Conservation (phyloP, 148 eudicot species). For the Limonium bicolor region DNA sequence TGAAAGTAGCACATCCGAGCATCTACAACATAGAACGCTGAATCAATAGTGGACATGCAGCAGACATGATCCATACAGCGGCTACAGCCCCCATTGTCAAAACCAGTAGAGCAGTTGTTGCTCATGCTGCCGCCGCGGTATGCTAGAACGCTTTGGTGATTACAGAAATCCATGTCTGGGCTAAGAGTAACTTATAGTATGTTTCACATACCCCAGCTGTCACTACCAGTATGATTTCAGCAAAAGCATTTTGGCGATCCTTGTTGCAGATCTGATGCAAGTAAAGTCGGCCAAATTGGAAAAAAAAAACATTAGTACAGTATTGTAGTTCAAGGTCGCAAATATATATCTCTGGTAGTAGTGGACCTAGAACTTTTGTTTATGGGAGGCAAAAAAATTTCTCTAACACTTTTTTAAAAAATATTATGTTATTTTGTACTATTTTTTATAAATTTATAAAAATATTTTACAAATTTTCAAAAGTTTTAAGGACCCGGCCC, state of each 20-base stretch:
- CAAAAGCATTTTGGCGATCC: slow-evolving; percentile 81
- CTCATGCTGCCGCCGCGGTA: slow-evolving; percentile 72
- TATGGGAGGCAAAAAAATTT: no score
- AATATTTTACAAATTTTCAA: no score
- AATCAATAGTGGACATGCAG: slow-evolving; percentile 97
- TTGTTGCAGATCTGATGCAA: slow-evolving; percentile 71
- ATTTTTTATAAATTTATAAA: no score
- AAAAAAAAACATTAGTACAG: background rate
- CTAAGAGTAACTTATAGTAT: slow-evolving; percentile 72
- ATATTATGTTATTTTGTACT: no score
- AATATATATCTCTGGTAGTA: background rate
- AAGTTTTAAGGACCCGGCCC: no score
- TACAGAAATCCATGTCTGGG: slow-evolving; percentile 99
- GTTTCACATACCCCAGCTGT: slow-evolving; percentile 80
- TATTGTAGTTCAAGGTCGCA: background rate
- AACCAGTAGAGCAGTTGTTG: slow-evolving; percentile 84
- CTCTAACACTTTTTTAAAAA: no score
- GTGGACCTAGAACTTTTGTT: no score
- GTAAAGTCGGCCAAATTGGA: background rate
- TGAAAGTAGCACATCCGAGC: slow-evolving; percentile 91
- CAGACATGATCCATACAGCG: slow-evolving; percentile 78
- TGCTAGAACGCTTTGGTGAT: slow-evolving; percentile 67
- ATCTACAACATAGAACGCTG: slow-evolving; percentile 79
- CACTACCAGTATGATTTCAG: slow-evolving; percentile 74
- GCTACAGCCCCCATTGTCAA: slow-evolving; percentile 84